Evolutionary conservation across 1,139 yeast species (phyloP), one percentile per base, ranked within the genome.

Genomic region (Suhomyces wounanorum): DNA sequence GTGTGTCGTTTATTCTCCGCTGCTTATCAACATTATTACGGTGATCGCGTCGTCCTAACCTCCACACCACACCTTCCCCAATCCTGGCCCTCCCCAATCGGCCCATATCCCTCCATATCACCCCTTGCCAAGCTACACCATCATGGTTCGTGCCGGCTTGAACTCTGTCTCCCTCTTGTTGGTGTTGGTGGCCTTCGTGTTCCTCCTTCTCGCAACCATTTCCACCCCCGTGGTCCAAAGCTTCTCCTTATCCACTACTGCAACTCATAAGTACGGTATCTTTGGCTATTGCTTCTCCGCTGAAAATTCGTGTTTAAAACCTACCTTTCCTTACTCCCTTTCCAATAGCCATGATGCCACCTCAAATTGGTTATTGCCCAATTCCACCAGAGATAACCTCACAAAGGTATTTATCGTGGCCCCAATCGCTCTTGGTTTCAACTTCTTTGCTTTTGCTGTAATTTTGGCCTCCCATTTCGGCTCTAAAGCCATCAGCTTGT

Each of bases 381-480:
- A 81, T 0, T 70, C 74, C 41, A 84, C 90, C 1, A 77, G 96
- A 58, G 79, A 78, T 55, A 76, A 83, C 1, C 78, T 92, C 48
- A 85, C 95, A 3, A 83, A 84, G 56, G 75, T 89, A 44, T 76
- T 94, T 50, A 82, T 92, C 43, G 82, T 89, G 17, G 91, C 88
- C 57, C 96, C 96, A 0, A 82, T 92, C 33, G 89, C 96, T 3
- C 83, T 89, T 14, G 96, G 92, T 0, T 73, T 89, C 63, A 83
- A 89, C n/a, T 74, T 85, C 48, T 58, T 87, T 9, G 45, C 59
- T 5, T 45, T 60, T 13, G 49, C 45, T 4, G 23, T 53, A 23
- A 45, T 50, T 23, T 36, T 54, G 21, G 55, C 50, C 10, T 49
- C 56, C 35, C 60, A 57, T 28, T 53, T 58, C 45, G 43, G 41